Percentiles rank a stretch among this genome's conserved stretches.
phyloP scores from a whole-genome alignment of 345 rosid species.

The Stellera chamaejasme region DNA sequence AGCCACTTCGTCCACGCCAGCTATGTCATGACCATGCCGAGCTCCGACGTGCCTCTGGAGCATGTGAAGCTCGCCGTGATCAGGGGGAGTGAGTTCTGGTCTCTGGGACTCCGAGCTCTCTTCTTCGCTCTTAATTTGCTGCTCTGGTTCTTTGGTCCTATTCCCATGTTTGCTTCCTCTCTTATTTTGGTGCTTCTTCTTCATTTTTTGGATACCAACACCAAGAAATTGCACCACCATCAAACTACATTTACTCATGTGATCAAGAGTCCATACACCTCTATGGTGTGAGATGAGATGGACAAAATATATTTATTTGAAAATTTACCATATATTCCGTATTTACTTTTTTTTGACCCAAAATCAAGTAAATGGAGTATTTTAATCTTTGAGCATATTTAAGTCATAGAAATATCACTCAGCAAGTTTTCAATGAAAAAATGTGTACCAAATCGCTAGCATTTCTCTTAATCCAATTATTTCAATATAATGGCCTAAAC shows the following conservation, averaged over 20 bases:
- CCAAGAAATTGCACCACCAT: constrained; percentile 39
- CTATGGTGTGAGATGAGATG: too few relatives aligned
- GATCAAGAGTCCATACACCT: background rate
- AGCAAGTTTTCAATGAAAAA: too few relatives aligned
- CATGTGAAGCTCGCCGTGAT: constrained; percentile 32
- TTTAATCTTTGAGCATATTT: too few relatives aligned
- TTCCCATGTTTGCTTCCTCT: constrained; percentile 62
- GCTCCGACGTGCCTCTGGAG: constrained; percentile 25
- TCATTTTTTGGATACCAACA: constrained; percentile 40
- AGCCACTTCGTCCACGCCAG: constrained; percentile 58
- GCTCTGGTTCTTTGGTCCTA: constrained; percentile 80
- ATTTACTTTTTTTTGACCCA: too few relatives aligned
- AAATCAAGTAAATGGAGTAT: too few relatives aligned
- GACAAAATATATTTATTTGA: too few relatives aligned
- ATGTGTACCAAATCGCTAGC: too few relatives aligned
- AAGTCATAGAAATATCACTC: too few relatives aligned
- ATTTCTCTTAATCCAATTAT: too few relatives aligned
- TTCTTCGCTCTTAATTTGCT: constrained; percentile 59
- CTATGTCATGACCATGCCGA: constrained; percentile 51
- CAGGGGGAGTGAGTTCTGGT: constrained; percentile 74
- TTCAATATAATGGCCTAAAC: too few relatives aligned
- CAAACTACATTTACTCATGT: constrained; percentile 13
- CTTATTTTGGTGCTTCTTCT: constrained; percentile 36
- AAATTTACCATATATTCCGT: too few relatives aligned
- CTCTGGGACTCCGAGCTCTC: constrained; percentile 56